Percentiles rank a stretch among this genome's conserved stretches.
These are phyloP conservation scores for Cadophora gregata DNA, from an alignment of 2,329 filamentous ascomycete genomes.

Conservation along the genomic window DNA sequence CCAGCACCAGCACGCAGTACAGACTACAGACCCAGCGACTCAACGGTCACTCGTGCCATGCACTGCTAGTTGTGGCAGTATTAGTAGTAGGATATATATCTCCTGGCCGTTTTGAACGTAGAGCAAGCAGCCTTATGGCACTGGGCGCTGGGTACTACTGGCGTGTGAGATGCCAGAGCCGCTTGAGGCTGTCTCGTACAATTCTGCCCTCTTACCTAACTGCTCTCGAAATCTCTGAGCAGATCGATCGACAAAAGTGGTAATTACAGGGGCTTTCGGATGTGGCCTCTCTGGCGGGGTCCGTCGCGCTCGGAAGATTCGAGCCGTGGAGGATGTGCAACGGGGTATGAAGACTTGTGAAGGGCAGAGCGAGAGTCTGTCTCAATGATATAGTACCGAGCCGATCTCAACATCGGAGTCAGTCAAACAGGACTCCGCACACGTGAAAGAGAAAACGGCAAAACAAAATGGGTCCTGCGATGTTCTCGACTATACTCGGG, in stretches of 20 bases:
- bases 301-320: constrained; percentile 8
- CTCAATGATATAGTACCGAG: background rate
- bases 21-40: background rate
- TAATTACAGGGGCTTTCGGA: constrained; percentile 16
- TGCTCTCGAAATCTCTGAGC: constrained; percentile 1
- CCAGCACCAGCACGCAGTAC: background rate
- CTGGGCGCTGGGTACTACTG: too few species aligned
- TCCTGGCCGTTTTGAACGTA: background rate
- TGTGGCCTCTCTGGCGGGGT: constrained; percentile 7
- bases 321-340: constrained; percentile 17
- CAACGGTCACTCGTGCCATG: constrained; percentile 4
- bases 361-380: background rate
- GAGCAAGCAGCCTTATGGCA: background rate
- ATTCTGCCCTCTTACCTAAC: background rate
- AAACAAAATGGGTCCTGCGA: too few species aligned
- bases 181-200: background rate
- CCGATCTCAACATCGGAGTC: background rate
- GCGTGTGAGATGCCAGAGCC: background rate
- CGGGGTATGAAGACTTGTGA: constrained; percentile 2
- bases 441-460: background rate
- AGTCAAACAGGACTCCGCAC: background rate
- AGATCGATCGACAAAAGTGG: constrained; percentile 15
- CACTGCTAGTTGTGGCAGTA: background rate
- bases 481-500: background rate
- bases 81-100: background rate